Base-by-base conservation (phyloP, 306 rosid species). In the Sicyos edulis region DNA sequence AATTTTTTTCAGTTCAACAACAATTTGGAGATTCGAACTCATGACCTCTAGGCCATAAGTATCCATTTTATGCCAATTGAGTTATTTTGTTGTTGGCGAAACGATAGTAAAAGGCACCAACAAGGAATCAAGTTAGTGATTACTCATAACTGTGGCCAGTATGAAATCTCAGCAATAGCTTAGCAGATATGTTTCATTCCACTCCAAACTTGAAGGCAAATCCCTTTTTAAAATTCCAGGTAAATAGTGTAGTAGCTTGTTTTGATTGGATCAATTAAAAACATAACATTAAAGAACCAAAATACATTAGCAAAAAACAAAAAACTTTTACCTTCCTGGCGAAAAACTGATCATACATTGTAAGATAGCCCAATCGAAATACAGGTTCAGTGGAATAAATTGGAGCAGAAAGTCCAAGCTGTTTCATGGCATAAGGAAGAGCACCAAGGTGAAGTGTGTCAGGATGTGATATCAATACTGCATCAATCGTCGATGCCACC, bases 371-470 rank as follows among this genome's bases (percentile, higher is more conserved):
- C 60, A 93, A 66, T 79, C 98, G 79, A 53, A 83, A 90, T 32
- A 88, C 96, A 10, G 98, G 98, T 72, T 90, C 98, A 3, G 98
- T 93, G 6, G 96, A 83, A 77, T 54, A 93, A 54, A 93, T 85
- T 5, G 88, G 89, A 22, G 97, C 96, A 64, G 92, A 76, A 53
- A 93, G 96, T 64, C 96, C 97, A 75, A 93, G 81, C 40, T 90
- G 86, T 73, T 87, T 93, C 82, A 85, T 78, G 68, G 98, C 96
- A 79, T 87, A 90, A 1, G 97, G 96, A 21, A 93, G 88, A 2
- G 96, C 97, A 63, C 97, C 98, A 52, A 93, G 95, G 85, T 93
- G 98, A 75, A 93, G 97, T 1, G 97, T 93, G 65, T 93, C 98
- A 0, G 95, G 77, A 66, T 93, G 92, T 13, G 98, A 93, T 54